Evolutionary conservation across 1,139 yeast species (phyloP), one percentile per base, ranked within the genome.

Genomic region (Yamadazyma kanchanaburiensis): DNA sequence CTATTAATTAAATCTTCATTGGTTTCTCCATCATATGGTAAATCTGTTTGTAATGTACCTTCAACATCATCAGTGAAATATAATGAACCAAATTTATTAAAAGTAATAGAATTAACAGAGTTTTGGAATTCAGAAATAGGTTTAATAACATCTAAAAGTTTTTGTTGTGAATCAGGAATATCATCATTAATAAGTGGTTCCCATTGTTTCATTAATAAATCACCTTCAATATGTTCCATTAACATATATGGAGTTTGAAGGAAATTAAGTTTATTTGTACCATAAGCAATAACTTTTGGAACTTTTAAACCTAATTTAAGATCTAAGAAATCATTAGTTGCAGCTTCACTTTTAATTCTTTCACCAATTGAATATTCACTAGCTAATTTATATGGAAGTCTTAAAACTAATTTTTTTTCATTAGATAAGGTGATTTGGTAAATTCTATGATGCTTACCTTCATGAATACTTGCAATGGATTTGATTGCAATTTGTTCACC

Each of bases 391-490:
- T 91, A 91, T 10, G 98, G 97, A 33, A 91, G 74, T 55, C 97
- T 75, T 53, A 91, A 69, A 14, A 86, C 76, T 42, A 83, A 78
- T 9, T 73, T 61, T 42, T 76, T 79, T 6, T 70, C 80, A 30
- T 80, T 73, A 35, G 74, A 71, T 35, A 88, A 65, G 13, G 76
- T 74, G 21, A 87, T 62, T 49, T 80, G 77, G 58, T 88, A 91
- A 34, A 89, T 66, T 52, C 95, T 74, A 60, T 91, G 91, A 51
- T 87, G 96, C 58, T 86, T 87, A 34, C 97, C 97, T 57, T 91
- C 97, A 49, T 87, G 95, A 38, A 87, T 71, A 38, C 94, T 82
- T 35, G 86, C 77, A 51, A 91, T 77, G 28, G 88, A 79, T 50
- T 77, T 80, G 47, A 87, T 67, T 25, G 65, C 59, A 20, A 79